phyloP scores from a whole-genome alignment of 2,329 filamentous ascomycete genomes.

The Nemania abortiva region DNA sequence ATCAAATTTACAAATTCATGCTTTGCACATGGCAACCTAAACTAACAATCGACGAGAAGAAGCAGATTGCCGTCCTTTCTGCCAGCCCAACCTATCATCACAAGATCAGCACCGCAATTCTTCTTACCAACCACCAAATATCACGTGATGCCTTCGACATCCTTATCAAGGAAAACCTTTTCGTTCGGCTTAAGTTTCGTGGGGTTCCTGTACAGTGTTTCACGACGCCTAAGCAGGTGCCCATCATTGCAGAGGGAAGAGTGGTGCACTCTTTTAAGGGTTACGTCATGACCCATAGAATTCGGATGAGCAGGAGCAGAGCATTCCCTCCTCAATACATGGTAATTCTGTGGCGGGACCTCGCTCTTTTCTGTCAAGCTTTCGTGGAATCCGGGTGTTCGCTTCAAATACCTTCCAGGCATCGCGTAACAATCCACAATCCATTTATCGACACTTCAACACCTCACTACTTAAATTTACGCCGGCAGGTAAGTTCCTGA shows the following conservation, averaged over 20 bases:
- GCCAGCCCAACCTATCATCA: neutral
- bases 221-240: conserved; percentile 4
- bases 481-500: conserved; percentile 1
- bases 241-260: neutral
- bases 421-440: conserved; percentile 8
- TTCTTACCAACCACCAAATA: conserved; percentile 10
- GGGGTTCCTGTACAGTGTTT: neutral
- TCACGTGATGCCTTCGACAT: neutral
- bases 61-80: conserved; percentile 7
- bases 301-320: neutral
- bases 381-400: neutral
- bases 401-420: neutral
- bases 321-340: neutral
- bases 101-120: conserved; percentile 1
- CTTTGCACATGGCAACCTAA: conserved; percentile 12
- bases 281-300: conserved; percentile 8
- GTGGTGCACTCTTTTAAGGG: conserved; percentile 14
- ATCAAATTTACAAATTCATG: conserved; percentile 9
- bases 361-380: conserved; percentile 13
- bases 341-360: conserved; percentile 6
- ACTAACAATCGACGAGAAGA: conserved; percentile 1
- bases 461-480: neutral
- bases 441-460: conserved; percentile 6
- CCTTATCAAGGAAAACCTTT: conserved; percentile 4
- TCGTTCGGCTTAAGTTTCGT: neutral